Evolutionary conservation across 768 basidiomycete genomes (phyloP).

Genomic region (Symmetrospora coprosmae): DNA sequence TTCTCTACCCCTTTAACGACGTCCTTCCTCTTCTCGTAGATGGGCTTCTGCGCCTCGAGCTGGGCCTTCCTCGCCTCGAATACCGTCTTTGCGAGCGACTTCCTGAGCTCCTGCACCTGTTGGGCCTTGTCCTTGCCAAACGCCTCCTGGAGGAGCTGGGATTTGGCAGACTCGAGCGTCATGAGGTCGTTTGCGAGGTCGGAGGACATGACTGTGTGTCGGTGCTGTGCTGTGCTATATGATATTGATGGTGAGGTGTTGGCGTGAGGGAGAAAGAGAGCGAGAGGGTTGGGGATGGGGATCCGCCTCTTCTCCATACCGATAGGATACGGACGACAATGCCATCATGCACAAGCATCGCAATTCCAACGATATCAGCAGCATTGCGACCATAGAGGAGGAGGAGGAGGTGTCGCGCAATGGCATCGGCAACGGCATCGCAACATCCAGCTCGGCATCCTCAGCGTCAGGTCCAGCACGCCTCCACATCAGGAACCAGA

Average conservation of each 20-base stretch:
- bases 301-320: too few relatives aligned
- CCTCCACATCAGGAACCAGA: too few relatives aligned
- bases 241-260: background rate
- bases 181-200: background rate
- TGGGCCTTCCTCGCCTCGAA: constrained; percentile 2
- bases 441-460: too few relatives aligned
- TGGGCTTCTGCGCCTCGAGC: background rate
- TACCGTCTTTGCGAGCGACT: background rate
- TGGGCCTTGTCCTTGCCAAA: constrained; percentile 5
- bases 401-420: too few relatives aligned
- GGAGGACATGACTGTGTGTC: background rate
- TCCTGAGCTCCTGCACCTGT: background rate
- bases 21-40: constrained; percentile 7
- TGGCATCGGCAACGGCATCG: too few relatives aligned
- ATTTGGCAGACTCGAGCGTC: background rate
- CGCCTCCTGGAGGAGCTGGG: background rate
- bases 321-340: too few relatives aligned
- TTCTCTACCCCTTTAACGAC: background rate
- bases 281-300: too few relatives aligned
- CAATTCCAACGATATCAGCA: too few relatives aligned
- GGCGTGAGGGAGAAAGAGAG: too few relatives aligned
- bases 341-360: background rate
- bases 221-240: background rate
- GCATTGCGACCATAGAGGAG: too few relatives aligned
- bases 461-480: too few relatives aligned